Conservation (phyloP, 176 grass and related monocot species). For the Leersia perrieri region DNA sequence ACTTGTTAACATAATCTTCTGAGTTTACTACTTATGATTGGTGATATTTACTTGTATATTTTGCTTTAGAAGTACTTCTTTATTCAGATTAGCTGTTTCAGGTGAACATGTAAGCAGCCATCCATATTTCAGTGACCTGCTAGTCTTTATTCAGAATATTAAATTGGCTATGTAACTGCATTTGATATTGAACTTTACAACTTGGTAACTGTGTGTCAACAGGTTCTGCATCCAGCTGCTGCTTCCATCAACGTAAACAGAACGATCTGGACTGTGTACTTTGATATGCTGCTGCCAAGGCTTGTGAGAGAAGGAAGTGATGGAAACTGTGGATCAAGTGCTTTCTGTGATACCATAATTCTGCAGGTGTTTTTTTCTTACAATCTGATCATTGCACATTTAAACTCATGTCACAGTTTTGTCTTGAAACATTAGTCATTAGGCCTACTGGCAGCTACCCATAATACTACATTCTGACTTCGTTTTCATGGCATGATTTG, state of each 20-base stretch:
- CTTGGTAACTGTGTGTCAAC: neutral
- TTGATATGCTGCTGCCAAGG: slow-evolving; percentile 44
- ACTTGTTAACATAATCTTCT: neutral
- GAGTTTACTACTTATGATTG: neutral
- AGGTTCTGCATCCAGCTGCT: slow-evolving; percentile 65
- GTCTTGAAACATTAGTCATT: neutral
- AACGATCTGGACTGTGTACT: slow-evolving; percentile 59
- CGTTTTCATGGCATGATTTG: neutral
- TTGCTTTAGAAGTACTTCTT: neutral
- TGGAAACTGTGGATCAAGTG: slow-evolving; percentile 57
- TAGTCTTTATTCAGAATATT: neutral
- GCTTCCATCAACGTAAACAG: slow-evolving; percentile 61
- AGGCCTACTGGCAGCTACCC: too few species aligned
- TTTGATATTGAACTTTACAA: neutral
- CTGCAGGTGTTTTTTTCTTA: slow-evolving; percentile 41
- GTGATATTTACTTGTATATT: neutral
- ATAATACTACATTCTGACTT: neutral
- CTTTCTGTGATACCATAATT: slow-evolving; percentile 57
- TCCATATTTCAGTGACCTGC: neutral
- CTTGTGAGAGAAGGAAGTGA: slow-evolving; percentile 52
- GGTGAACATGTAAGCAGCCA: neutral
- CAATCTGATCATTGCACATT: neutral
- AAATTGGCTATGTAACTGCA: neutral
- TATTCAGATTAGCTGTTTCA: neutral
- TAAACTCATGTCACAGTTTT: neutral